phyloP scores from a whole-genome alignment of 163 green algal species.

The Chlamydomonas reinhardtii region DNA sequence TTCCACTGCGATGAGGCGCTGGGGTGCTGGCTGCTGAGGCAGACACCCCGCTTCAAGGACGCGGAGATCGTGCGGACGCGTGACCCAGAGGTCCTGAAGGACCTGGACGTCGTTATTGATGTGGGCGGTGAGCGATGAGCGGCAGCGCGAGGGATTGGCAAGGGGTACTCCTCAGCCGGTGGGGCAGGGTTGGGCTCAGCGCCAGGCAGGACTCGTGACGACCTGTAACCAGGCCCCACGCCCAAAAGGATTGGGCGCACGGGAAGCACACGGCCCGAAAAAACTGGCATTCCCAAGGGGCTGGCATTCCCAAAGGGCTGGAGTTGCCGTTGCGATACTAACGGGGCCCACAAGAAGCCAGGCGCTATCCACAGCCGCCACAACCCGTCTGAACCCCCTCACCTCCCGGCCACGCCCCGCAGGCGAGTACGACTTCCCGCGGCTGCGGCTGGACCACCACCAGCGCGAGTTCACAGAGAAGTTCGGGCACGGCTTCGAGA shows the following conservation, averaged over 20 bases:
- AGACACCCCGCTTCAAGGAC: constrained; percentile 78
- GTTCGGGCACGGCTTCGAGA: constrained; percentile 70
- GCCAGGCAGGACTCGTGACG: too few relatives aligned
- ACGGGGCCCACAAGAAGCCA: too few relatives aligned
- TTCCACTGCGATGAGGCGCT: constrained; percentile 99
- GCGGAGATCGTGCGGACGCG: constrained; percentile 82
- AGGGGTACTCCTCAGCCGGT: too few relatives aligned
- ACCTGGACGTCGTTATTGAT: constrained; percentile 91
- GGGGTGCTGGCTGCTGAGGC: constrained; percentile 91
- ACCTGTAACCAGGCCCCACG: too few relatives aligned
- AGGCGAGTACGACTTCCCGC: constrained; percentile 68
- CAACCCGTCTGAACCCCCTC: too few relatives aligned
- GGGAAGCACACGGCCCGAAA: too few relatives aligned
- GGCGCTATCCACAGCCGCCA: too few relatives aligned
- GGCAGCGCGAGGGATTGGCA: constrained; percentile 54
- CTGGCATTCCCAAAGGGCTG: too few relatives aligned
- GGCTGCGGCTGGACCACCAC: constrained; percentile 95
- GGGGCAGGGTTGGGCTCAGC: too few relatives aligned
- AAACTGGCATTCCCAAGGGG: too few relatives aligned
- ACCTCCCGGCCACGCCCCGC: background rate
- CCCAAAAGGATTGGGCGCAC: too few relatives aligned
- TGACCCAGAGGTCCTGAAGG: constrained; percentile 83
- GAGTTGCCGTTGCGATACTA: too few relatives aligned
- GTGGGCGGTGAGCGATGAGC: constrained; percentile 55
- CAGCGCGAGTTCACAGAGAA: constrained; percentile 73